These are phyloP conservation scores for Naematelia aurantialba DNA, from an alignment of 768 basidiomycete genomes.

Conservation along the genomic window DNA sequence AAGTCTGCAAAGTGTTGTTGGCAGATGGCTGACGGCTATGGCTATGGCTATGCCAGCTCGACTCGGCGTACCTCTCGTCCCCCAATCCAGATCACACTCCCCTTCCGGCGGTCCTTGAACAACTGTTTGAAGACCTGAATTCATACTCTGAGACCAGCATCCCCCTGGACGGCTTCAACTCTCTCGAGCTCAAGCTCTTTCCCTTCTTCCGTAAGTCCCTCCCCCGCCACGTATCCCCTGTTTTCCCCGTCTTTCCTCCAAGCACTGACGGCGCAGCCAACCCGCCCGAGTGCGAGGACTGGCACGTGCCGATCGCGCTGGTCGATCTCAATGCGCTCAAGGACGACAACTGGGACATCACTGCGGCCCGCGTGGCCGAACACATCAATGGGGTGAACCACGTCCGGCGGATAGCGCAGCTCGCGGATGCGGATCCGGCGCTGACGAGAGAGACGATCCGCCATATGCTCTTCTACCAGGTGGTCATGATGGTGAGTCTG, in stretches of 20 bases:
- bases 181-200: constrained; percentile 91
- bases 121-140: constrained; percentile 93
- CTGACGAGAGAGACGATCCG: constrained; percentile 81
- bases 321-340: constrained; percentile 75
- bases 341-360: constrained; percentile 94
- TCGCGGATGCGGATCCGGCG: constrained; percentile 81
- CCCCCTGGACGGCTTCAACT: constrained; percentile 80
- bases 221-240: neutral
- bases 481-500: constrained; percentile 67
- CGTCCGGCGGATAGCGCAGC: constrained; percentile 80
- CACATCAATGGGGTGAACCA: constrained; percentile 89
- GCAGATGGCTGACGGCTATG: too few species aligned
- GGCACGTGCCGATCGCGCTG: constrained; percentile 90
- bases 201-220: constrained; percentile 69
- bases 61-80: constrained; percentile 80
- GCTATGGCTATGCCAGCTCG: constrained; percentile 74
- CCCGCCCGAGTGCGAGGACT: constrained; percentile 80
- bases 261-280: constrained; percentile 58
- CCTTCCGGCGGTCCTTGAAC: constrained; percentile 82
- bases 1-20: too few species aligned
- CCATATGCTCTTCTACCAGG: constrained; percentile 95
- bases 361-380: constrained; percentile 74
- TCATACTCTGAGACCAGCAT: constrained; percentile 96
- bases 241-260: neutral
- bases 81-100: constrained; percentile 61